Percentiles rank a stretch among this genome's conserved stretches.
These are phyloP conservation scores for Elasticomyces elasticus DNA, from an alignment of 495 filamentous ascomycete species.

Conservation along the genomic window DNA sequence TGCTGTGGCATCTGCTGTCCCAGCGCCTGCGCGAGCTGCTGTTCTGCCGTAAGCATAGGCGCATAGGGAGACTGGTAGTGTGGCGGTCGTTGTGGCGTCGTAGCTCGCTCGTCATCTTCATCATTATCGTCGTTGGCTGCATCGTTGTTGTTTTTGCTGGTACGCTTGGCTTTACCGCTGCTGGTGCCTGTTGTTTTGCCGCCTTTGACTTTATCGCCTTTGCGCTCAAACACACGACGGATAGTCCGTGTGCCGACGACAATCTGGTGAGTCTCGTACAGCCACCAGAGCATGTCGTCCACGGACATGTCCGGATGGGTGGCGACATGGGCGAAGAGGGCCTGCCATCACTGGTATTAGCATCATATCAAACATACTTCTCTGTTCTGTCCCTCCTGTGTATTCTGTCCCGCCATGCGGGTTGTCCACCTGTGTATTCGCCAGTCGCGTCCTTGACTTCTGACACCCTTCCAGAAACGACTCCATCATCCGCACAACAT, in stretches of 20 bases:
- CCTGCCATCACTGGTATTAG: neutral
- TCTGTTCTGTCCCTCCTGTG: neutral
- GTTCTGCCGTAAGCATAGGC: conserved; percentile 10
- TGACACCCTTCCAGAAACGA: neutral
- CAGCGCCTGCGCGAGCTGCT: conserved; percentile 16
- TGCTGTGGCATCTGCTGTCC: conserved; percentile 13
- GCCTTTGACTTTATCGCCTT: conserved; percentile 11
- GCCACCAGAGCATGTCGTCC: conserved; percentile 24
- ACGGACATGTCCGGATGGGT: conserved; percentile 15
- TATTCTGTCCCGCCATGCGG: too few relatives aligned
- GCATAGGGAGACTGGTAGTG: conserved; percentile 21
- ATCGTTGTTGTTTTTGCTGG: neutral
- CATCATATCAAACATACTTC: neutral
- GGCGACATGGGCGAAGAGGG: conserved; percentile 17
- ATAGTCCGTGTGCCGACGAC: conserved; percentile 22
- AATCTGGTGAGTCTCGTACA: conserved; percentile 19
- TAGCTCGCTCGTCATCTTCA: conserved; percentile 1
- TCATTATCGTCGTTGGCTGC: conserved; percentile 12
- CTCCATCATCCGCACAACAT: neutral
- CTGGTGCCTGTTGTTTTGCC: neutral
- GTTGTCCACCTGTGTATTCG: too few relatives aligned
- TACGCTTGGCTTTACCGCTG: neutral
- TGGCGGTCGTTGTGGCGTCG: neutral
- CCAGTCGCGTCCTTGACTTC: too few relatives aligned
- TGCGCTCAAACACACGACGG: conserved; percentile 17